phyloP scores from a whole-genome alignment of 108 stramenopile genomes.

The Stephanodiscus triporus region DNA sequence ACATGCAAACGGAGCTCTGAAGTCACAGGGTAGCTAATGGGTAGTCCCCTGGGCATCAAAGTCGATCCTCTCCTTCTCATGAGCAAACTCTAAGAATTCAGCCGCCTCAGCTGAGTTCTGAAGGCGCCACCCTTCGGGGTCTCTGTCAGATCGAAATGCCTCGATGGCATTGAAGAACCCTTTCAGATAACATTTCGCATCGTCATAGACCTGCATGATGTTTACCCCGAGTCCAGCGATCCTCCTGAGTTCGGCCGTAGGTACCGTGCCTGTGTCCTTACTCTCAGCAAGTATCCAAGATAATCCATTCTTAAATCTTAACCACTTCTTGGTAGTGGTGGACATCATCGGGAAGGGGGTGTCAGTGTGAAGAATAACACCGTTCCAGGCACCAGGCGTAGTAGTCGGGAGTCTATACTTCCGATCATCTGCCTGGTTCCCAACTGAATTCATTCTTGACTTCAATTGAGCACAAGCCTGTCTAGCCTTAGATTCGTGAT shows the following conservation, averaged over 20 bases:
- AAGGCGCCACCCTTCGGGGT: too few relatives aligned
- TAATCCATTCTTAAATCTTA: neutral
- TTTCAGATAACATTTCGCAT: slow-evolving; percentile 15
- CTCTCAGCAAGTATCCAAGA: neutral
- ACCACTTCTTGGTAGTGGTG: slow-evolving; percentile 9
- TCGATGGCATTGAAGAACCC: slow-evolving; percentile 28
- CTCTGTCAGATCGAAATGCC: slow-evolving; percentile 5
- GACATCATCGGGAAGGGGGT: too few relatives aligned
- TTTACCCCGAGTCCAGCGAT: too few relatives aligned
- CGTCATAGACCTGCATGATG: too few relatives aligned
- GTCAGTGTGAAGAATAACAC: too few relatives aligned
- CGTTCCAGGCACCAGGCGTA: too few relatives aligned
- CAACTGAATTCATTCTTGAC: slow-evolving; percentile 22
- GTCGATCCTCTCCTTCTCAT: neutral
- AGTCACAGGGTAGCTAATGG: slow-evolving; percentile 12
- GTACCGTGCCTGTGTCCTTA: neutral
- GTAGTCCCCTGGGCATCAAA: neutral
- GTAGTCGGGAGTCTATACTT: too few relatives aligned
- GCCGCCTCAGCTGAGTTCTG: slow-evolving; percentile 2
- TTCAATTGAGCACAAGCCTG: neutral
- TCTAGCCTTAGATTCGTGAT: neutral
- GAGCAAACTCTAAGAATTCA: neutral
- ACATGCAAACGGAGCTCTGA: too few relatives aligned
- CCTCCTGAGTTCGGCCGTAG: too few relatives aligned
- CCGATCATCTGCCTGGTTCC: too few relatives aligned